These are phyloP conservation scores for Leccinum subrobustum DNA, from an alignment of 1,284 basidiomycete genomes.

Conservation along the genomic window DNA sequence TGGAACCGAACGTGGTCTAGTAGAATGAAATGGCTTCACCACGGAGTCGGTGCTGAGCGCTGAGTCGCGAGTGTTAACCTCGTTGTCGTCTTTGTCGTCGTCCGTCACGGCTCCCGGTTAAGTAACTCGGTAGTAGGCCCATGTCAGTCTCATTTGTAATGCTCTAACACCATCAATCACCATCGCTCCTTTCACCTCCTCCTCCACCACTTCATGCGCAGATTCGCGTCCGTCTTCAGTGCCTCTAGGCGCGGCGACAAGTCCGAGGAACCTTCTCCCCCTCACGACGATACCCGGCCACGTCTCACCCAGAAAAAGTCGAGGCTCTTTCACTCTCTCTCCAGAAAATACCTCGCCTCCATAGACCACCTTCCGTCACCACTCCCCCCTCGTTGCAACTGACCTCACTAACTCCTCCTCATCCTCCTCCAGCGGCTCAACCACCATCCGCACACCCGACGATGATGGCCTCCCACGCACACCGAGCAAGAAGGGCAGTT, in stretches of 20 bases:
- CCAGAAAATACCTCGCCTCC: constrained; percentile 26
- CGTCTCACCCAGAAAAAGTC: constrained; percentile 22
- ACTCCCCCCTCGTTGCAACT: constrained; percentile 21
- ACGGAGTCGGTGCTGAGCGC: constrained; percentile 11
- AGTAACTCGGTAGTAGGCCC: constrained; percentile 25
- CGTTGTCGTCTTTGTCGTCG: constrained; percentile 8
- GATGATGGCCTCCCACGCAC: constrained; percentile 47
- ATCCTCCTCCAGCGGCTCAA: constrained; percentile 59
- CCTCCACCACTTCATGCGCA: constrained; percentile 42
- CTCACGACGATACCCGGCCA: constrained; percentile 17
- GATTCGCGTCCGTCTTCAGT: constrained; percentile 52
- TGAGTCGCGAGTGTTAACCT: background rate
- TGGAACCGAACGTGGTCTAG: constrained; percentile 3
- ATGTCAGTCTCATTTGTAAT: constrained; percentile 38
- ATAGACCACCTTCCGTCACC: constrained; percentile 14
- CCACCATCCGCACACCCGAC: constrained; percentile 59
- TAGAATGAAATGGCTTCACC: constrained; percentile 9
- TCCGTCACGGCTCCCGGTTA: constrained; percentile 16
- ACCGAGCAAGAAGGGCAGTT: constrained; percentile 43
- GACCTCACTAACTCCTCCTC: constrained; percentile 44
- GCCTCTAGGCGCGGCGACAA: constrained; percentile 49
- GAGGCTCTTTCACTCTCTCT: constrained; percentile 28
- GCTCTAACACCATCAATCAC: constrained; percentile 20
- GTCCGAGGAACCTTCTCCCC: constrained; percentile 29
- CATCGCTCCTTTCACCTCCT: constrained; percentile 19